Conservation (phyloP, 495 filamentous ascomycete species). For the Penicillium goetzii region DNA sequence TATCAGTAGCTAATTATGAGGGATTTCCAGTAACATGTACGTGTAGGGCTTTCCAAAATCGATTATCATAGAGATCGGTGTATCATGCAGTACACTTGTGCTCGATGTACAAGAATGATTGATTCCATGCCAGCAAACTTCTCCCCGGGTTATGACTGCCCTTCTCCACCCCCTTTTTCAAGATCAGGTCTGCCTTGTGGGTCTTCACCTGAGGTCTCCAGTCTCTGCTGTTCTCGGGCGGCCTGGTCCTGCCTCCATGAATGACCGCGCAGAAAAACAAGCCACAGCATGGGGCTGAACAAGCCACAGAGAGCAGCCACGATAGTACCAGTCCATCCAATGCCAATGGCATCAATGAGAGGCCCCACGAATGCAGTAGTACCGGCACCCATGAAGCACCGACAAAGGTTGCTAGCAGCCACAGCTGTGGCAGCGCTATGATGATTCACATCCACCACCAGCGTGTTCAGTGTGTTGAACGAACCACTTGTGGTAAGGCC, state of each 20-base stretch:
- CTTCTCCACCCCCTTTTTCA: background rate
- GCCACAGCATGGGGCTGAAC: conserved; percentile 38
- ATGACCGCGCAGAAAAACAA: conserved; percentile 39
- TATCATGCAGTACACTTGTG: background rate
- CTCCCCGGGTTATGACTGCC: background rate
- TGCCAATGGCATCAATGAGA: conserved; percentile 47
- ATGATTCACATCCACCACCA: conserved; percentile 52
- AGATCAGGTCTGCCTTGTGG: background rate
- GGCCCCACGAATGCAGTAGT: conserved; percentile 44
- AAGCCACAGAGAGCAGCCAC: conserved; percentile 39
- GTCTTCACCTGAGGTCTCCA: background rate
- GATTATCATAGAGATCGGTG: too few relatives aligned
- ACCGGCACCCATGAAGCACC: conserved; percentile 51
- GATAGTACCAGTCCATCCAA: conserved; percentile 53
- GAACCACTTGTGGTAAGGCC: conserved; percentile 35
- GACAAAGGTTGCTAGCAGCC: conserved; percentile 53
- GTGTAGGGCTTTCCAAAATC: too few relatives aligned
- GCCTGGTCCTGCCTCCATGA: conserved; percentile 36
- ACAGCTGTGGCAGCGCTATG: conserved; percentile 45
- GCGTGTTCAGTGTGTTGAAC: conserved; percentile 39
- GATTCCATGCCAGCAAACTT: background rate
- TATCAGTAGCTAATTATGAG: too few relatives aligned
- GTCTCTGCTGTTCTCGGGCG: background rate
- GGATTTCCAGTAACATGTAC: too few relatives aligned
- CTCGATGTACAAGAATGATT: background rate